A percentile compares a stretch with the other conserved stretches of the same genome.
Conservation (phyloP, 2,329 filamentous ascomycete species). For the Hymenoscyphus infarciens region DNA sequence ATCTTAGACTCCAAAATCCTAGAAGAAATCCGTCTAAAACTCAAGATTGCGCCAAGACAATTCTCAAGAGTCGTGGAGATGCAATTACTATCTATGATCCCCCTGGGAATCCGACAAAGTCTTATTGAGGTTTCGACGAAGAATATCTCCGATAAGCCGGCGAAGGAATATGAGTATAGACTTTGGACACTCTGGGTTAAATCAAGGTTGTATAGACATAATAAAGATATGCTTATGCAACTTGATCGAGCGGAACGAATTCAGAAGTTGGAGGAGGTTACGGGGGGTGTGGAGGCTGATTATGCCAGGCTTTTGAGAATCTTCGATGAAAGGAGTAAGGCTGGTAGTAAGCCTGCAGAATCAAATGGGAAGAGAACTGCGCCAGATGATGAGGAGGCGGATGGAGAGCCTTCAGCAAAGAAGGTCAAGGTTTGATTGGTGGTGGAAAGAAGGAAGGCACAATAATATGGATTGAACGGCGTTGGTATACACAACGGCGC, state of each 20-base stretch:
- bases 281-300: constrained; percentile 66
- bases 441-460: neutral
- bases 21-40: constrained; percentile 53
- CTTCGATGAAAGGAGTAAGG: constrained; percentile 20
- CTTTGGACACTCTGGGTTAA: constrained; percentile 76
- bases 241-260: constrained; percentile 65
- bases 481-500: neutral
- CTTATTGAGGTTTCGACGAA: constrained; percentile 39
- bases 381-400: constrained; percentile 13
- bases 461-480: neutral
- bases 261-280: constrained; percentile 67
- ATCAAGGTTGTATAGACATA: constrained; percentile 71
- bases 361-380: constrained; percentile 25
- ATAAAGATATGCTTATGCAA: constrained; percentile 66
- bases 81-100: constrained; percentile 62
- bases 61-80: constrained; percentile 74
- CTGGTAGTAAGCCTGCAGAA: neutral
- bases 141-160: constrained; percentile 43
- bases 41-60: constrained; percentile 74
- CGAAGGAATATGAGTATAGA: constrained; percentile 59
- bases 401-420: constrained; percentile 26
- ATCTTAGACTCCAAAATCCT: constrained; percentile 58
- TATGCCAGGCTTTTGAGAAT: constrained; percentile 60
- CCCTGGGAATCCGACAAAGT: constrained; percentile 52
- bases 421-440: constrained; percentile 20